Conservation (phyloP, 371 early-diverging fungal species). For the Neoconidiobolus thromboides region DNA sequence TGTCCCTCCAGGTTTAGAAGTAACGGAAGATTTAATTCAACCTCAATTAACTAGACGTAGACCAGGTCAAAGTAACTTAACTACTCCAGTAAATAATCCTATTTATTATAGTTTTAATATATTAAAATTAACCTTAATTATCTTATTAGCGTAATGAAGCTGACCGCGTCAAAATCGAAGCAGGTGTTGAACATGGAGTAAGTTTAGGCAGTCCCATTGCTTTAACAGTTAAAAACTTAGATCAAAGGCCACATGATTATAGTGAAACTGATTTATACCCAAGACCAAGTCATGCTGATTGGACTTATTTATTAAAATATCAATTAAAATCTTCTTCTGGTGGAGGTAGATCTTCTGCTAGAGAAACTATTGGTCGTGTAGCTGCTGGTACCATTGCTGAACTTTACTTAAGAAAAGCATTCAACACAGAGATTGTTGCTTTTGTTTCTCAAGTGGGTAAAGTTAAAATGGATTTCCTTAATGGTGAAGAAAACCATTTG, state of each 20-base stretch:
- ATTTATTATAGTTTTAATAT: background rate
- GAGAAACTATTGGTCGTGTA: constrained; percentile 94
- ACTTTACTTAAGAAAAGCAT: constrained; percentile 60
- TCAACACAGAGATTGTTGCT: constrained; percentile 82
- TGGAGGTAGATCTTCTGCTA: constrained; percentile 86
- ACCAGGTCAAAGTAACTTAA: constrained; percentile 87
- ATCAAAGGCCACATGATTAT: constrained; percentile 92
- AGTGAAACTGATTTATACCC: constrained; percentile 81
- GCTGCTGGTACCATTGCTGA: constrained; percentile 93
- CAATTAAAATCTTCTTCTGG: constrained; percentile 87
- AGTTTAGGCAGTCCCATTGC: constrained; percentile 91
- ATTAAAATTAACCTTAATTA: background rate
- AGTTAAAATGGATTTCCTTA: constrained; percentile 51
- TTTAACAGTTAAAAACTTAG: constrained; percentile 77
- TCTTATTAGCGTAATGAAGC: constrained; percentile 62
- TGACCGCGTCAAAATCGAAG: constrained; percentile 75
- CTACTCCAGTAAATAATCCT: constrained; percentile 60
- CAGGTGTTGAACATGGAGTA: constrained; percentile 83
- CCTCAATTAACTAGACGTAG: constrained; percentile 76
- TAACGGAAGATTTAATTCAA: constrained; percentile 82
- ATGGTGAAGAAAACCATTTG: constrained; percentile 20
- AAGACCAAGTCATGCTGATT: constrained; percentile 92
- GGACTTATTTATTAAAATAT: constrained; percentile 89
- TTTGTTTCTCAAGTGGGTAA: constrained; percentile 82
- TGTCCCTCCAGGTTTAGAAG: constrained; percentile 78